Evolutionary conservation across 345 rosid species (phyloP).

Genomic region (Litchi chinensis): DNA sequence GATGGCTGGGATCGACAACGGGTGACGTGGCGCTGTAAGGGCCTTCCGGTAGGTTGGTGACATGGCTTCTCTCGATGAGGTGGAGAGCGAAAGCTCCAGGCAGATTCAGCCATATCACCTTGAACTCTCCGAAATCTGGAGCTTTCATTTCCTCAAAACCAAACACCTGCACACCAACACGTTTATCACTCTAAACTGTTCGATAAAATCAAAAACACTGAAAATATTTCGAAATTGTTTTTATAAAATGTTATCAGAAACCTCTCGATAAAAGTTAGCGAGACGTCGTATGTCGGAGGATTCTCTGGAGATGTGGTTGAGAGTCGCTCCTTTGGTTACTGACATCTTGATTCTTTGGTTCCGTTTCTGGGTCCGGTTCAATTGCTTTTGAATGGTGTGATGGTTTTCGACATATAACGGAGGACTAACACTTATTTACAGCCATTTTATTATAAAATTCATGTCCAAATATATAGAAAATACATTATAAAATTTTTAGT

Average conservation of each 20-base stretch:
- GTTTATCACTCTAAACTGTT: background rate
- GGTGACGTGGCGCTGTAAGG: conserved; percentile 72
- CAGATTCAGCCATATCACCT: conserved; percentile 84
- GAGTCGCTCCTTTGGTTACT: conserved; percentile 44
- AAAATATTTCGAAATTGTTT: background rate
- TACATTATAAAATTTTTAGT: too few species aligned
- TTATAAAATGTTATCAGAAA: background rate
- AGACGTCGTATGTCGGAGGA: conserved; percentile 73
- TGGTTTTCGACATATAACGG: background rate
- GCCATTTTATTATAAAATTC: too few species aligned
- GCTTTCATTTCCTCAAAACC: conserved; percentile 79
- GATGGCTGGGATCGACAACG: conserved; percentile 65
- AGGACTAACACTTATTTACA: too few species aligned
- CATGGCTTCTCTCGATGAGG: conserved; percentile 70
- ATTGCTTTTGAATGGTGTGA: background rate
- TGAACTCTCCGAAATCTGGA: conserved; percentile 68
- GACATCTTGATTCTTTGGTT: conserved; percentile 39
- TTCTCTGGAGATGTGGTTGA: conserved; percentile 86
- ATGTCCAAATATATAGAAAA: too few species aligned
- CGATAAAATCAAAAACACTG: background rate
- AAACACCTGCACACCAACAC: conserved; percentile 46
- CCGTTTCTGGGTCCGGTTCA: too few species aligned
- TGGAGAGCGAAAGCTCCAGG: conserved; percentile 65
- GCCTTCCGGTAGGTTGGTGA: conserved; percentile 78
- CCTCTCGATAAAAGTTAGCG: conserved; percentile 80